Evolutionary conservation across 2,329 filamentous ascomycete genomes (phyloP), one percentile per base, ranked within the genome.

Genomic region (Beauveria australis): DNA sequence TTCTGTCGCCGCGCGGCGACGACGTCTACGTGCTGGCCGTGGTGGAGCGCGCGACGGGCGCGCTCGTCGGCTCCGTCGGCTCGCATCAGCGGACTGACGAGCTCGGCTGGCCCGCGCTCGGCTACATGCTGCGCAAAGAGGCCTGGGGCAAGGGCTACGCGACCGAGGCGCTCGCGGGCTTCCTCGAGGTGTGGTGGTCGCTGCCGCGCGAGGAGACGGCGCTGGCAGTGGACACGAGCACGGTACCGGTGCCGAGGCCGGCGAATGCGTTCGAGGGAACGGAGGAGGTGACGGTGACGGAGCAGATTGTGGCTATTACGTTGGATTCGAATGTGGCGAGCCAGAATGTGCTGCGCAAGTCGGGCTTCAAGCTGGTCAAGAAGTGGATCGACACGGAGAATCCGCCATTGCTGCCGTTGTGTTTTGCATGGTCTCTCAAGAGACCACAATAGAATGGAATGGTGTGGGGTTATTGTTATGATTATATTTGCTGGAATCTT

Each of bases 11-110:
- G 6, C 71, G 78, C 56, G 81, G 86, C 65, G 64, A 67, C 12
- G 68, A 74, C 52, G 80, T 77, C 33, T 88, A 81, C 76, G 82
- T 86, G 68, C 85, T 78, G 65, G 77, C 78, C 63, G 78, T 89
- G 61, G 78, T 73, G 63, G 70, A 77, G 53, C 68, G 70, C 18
- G 75, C 71, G 26, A 79, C 76, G 18, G 77, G 75, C n/a, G 77
- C 81, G 63, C 68, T 86, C 33, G 72, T 86, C 59, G 79, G 84
- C 44, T 66, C 76, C 18, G 78, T 81, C 40, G 79, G 82, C 30
- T 74, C 73, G 61, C 74, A 78, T 64, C 65, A 63, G 61, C 53
- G 66, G 43, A 53, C 64, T 33, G 71, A 73, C 62, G 65, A 71
- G 57, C 67, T 76, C 19, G 81, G 80, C 53, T 85, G 81, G 82